Percentiles rank a stretch among this genome's conserved stretches.
Conservation (phyloP, 2,329 filamentous ascomycete species). For the Aspergillaceae sp. region DNA sequence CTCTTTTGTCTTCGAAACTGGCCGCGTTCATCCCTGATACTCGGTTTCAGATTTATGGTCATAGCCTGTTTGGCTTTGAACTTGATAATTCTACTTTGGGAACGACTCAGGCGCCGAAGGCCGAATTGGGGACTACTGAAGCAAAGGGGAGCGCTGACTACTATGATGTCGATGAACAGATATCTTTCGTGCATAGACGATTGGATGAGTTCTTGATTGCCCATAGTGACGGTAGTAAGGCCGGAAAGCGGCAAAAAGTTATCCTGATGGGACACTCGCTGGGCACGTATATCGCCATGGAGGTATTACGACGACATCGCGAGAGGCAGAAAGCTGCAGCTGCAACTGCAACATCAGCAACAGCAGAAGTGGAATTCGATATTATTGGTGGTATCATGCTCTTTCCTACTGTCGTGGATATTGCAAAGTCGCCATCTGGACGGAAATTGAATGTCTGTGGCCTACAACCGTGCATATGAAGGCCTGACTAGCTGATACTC, state of each 20-base stretch:
- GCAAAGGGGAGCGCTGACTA: slow-evolving; percentile 1
- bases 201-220: slow-evolving; percentile 32
- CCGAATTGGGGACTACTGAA: slow-evolving; percentile 2
- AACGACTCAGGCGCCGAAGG: not conserved
- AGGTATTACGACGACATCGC: slow-evolving; percentile 54
- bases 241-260: slow-evolving; percentile 33
- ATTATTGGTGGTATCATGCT: slow-evolving; percentile 52
- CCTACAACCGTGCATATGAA: not conserved
- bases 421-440: slow-evolving; percentile 56
- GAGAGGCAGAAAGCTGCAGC: slow-evolving; percentile 16
- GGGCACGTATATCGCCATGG: slow-evolving; percentile 62
- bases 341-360: not conserved
- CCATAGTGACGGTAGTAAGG: not conserved
- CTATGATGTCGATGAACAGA: slow-evolving; percentile 43
- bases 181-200: slow-evolving; percentile 38
- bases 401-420: slow-evolving; percentile 67
- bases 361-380: slow-evolving; percentile 19
- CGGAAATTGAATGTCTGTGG: slow-evolving; percentile 37
- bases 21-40: not conserved
- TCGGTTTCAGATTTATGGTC: slow-evolving; percentile 24
- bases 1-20: slow-evolving; percentile 22
- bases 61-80: slow-evolving; percentile 30
- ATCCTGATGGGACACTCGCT: slow-evolving; percentile 67
- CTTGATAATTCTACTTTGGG: slow-evolving; percentile 3
- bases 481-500: not conserved